A percentile compares a stretch with the other conserved stretches of the same genome.
Conservation (phyloP, 768 basidiomycete species). For the Tylopilus felleus region DNA sequence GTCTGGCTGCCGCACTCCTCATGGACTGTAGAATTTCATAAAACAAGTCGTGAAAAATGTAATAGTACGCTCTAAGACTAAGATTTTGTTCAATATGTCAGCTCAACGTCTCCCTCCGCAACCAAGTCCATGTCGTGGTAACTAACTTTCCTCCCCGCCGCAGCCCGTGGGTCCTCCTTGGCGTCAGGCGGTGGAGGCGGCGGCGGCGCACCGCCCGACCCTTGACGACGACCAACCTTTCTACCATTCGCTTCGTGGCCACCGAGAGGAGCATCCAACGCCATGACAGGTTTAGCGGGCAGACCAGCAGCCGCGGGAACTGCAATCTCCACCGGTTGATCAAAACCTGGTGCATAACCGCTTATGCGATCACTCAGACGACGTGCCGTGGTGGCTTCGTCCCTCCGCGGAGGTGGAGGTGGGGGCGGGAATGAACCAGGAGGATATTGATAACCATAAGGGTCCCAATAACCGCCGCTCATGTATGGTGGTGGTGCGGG, state of each 20-base stretch:
- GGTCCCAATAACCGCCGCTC: slow-evolving; percentile 43
- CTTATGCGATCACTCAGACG: slow-evolving; percentile 79
- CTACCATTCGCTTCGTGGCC: slow-evolving; percentile 31
- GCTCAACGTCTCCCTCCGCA: slow-evolving; percentile 72
- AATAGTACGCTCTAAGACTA: slow-evolving; percentile 27
- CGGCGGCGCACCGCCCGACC: slow-evolving; percentile 47
- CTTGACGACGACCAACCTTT: slow-evolving; percentile 39
- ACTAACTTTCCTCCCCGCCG: slow-evolving; percentile 83
- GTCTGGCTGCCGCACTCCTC: slow-evolving; percentile 24
- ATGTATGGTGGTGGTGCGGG: slow-evolving; percentile 39
- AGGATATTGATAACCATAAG: slow-evolving; percentile 41
- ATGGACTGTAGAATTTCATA: slow-evolving; percentile 31
- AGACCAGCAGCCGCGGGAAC: slow-evolving; percentile 68
- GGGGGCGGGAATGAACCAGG: slow-evolving; percentile 35
- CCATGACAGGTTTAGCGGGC: slow-evolving; percentile 71
- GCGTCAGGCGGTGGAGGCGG: slow-evolving; percentile 85
- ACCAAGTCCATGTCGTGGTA: slow-evolving; percentile 96
- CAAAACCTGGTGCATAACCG: slow-evolving; percentile 59
- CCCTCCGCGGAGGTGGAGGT: slow-evolving; percentile 48
- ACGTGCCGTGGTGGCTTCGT: slow-evolving; percentile 56
- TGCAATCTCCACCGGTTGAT: slow-evolving; percentile 39
- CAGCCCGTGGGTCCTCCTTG: slow-evolving; percentile 90
- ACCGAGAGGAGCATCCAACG: slow-evolving; percentile 50
- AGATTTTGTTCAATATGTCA: slow-evolving; percentile 36
- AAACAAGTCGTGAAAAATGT: slow-evolving; percentile 17